These are phyloP conservation scores for Suhomyces atakaporum DNA, from an alignment of 1,139 yeast species.

Conservation along the genomic window DNA sequence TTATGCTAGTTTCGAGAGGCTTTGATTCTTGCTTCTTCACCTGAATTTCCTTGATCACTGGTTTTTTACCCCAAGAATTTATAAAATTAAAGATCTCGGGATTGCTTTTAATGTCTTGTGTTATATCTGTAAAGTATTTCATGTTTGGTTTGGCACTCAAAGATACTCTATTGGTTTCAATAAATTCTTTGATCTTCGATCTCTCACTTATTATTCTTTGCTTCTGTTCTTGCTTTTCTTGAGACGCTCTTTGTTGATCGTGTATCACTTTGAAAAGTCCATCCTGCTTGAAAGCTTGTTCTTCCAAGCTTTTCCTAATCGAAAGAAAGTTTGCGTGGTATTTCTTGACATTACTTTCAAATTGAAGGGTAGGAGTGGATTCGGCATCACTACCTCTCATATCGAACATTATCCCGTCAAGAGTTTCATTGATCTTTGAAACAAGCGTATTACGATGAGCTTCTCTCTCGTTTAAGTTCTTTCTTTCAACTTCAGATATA, in stretches of 20 bases:
- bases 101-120: slow-evolving; percentile 16
- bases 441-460: slow-evolving; percentile 33
- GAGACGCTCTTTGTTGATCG: slow-evolving; percentile 7
- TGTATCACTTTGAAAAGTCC: slow-evolving; percentile 16
- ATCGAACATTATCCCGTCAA: slow-evolving; percentile 25
- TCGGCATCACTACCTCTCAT: slow-evolving; percentile 20
- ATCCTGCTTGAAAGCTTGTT: slow-evolving; percentile 29
- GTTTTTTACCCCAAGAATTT: slow-evolving; percentile 24
- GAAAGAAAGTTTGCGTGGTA: slow-evolving; percentile 30
- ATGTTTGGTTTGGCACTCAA: slow-evolving; percentile 20
- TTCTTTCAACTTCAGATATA: slow-evolving; percentile 12
- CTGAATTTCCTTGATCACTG: slow-evolving; percentile 6
- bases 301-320: slow-evolving; percentile 33
- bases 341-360: slow-evolving; percentile 22
- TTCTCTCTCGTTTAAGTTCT: slow-evolving; percentile 19
- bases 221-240: slow-evolving; percentile 3
- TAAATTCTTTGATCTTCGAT: slow-evolving; percentile 8
- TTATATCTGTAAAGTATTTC: slow-evolving; percentile 19
- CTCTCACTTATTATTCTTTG: slow-evolving; percentile 6
- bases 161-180: slow-evolving; percentile 16
- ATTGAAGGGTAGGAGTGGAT: slow-evolving; percentile 10
- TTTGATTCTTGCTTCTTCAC: neutral
- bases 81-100: slow-evolving; percentile 16
- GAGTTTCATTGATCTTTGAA: slow-evolving; percentile 32
- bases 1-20: slow-evolving; percentile 1